Evolutionary conservation across 1,284 basidiomycete species (phyloP), one percentile per base, ranked within the genome.

Genomic region (Cystobasidium sp.): DNA sequence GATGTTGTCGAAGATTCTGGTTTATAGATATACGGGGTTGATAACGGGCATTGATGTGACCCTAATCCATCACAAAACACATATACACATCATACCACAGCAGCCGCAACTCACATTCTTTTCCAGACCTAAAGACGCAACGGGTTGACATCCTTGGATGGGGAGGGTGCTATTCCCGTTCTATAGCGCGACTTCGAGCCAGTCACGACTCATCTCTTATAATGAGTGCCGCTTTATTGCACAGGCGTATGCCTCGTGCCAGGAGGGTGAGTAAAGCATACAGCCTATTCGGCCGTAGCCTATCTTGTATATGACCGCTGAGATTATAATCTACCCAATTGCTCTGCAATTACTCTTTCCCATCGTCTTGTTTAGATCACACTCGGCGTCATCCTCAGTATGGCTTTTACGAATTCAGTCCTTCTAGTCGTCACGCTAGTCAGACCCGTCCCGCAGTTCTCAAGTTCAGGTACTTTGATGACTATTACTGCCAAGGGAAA

Each of bases 391-490:
- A 47, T 66, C 5, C 64, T 66, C 9, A 24, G 41, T 9, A 66
- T 66, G 64, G 64, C 64, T 4, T 64, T 62, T 47, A 53, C 59
- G 22, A 49, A 63, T 18, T 46, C 22, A 41, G 56, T 66, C 20
- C 56, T 53, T 46, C 58, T 68, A 9, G 61, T 51, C 39, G 61
- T 61, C 2, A 61, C 58, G 9, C 46, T 71, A 6, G 49, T 71
- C 20, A 31, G 69, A 41, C 69, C 69, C 14, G 69, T 71, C 14
- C 69, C 69, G 1, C 69, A 71, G 44, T 71, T 63, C 22, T 71
- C 69, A 16, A 53, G 44, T 20, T 52, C 59, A 9, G 69, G 69
- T 20, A 52, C 47, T 8, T 53, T 71, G 51, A 41, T 71, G 44
- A 51, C 59, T 9, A 51, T 71, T 12, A 43, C 59, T 41, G 58